Evolutionary conservation across 139 green algal species (phyloP).

Genomic region (Nannochloris sp.): DNA sequence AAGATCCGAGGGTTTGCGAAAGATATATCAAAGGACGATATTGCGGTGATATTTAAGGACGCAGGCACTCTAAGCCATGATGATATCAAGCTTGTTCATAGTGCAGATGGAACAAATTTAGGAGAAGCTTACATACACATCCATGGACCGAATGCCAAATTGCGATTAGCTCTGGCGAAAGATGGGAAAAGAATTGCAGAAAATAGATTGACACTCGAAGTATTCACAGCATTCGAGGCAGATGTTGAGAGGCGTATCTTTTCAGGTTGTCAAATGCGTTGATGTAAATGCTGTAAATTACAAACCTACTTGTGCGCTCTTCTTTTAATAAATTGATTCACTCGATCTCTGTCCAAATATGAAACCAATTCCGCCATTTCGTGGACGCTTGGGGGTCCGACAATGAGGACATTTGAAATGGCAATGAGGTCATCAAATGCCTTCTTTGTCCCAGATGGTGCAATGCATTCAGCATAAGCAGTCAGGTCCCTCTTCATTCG

Average conservation of each 20-base stretch:
- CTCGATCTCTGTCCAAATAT: slow-evolving; percentile 43
- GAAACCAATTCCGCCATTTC: slow-evolving; percentile 47
- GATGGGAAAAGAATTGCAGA: slow-evolving; percentile 29
- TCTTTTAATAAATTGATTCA: slow-evolving; percentile 42
- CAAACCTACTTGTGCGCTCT: slow-evolving; percentile 20
- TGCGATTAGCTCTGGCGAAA: slow-evolving; percentile 30
- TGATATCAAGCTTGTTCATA: slow-evolving; percentile 35
- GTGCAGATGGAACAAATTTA: slow-evolving; percentile 29
- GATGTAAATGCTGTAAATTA: slow-evolving; percentile 30
- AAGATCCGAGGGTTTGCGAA: slow-evolving; percentile 39
- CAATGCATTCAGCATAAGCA: slow-evolving; percentile 42
- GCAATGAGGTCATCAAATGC: slow-evolving; percentile 28
- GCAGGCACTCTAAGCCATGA: slow-evolving; percentile 19
- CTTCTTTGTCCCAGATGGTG: slow-evolving; percentile 5
- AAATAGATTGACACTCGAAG: slow-evolving; percentile 7
- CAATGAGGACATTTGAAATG: slow-evolving; percentile 55
- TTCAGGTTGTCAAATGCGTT: slow-evolving; percentile 16
- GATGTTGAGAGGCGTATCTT: slow-evolving; percentile 24
- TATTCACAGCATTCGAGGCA: slow-evolving; percentile 22
- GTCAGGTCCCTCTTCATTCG: slow-evolving; percentile 58
- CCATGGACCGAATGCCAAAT: slow-evolving; percentile 18
- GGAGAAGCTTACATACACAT: slow-evolving; percentile 42
- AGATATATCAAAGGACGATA: slow-evolving; percentile 35
- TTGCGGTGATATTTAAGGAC: slow-evolving; percentile 35
- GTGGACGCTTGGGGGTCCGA: slow-evolving; percentile 62